Conservation (phyloP, 23 red algal genomes). For the Chondrus crispus region DNA sequence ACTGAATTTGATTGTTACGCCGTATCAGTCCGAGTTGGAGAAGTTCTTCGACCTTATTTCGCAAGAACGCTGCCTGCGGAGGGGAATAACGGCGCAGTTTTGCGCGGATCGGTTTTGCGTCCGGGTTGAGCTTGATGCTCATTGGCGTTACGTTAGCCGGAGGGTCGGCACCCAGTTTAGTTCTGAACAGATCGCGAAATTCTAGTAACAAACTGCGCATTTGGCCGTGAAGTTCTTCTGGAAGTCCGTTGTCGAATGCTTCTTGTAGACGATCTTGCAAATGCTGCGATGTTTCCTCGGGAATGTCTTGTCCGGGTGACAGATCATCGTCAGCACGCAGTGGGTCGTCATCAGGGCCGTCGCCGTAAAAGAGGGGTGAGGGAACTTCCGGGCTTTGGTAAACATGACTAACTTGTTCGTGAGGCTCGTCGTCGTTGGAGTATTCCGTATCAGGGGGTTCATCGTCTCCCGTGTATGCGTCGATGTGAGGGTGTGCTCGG, state of each 20-base stretch:
- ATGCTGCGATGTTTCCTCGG: not conserved
- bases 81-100: not conserved
- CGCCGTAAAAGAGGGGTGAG: too few relatives aligned
- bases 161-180: not conserved
- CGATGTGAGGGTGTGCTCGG: not conserved
- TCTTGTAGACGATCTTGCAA: not conserved
- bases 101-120: not conserved
- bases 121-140: not conserved
- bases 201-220: not conserved
- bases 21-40: not conserved
- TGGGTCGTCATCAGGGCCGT: too few relatives aligned
- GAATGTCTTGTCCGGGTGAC: not conserved
- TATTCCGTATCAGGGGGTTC: not conserved
- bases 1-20: not conserved
- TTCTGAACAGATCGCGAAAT: not conserved
- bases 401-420: not conserved
- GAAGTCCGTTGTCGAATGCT: not conserved
- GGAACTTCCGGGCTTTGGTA: too few relatives aligned
- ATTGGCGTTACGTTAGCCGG: not conserved
- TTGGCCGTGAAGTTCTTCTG: not conserved
- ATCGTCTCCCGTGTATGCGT: not conserved
- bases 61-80: not conserved
- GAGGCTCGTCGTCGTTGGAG: not conserved
- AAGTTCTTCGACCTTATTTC: not conserved
- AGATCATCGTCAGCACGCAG: not conserved